Conservation (phyloP, 1,139 yeast species). For the Protomyces arabidopsidicola region DNA sequence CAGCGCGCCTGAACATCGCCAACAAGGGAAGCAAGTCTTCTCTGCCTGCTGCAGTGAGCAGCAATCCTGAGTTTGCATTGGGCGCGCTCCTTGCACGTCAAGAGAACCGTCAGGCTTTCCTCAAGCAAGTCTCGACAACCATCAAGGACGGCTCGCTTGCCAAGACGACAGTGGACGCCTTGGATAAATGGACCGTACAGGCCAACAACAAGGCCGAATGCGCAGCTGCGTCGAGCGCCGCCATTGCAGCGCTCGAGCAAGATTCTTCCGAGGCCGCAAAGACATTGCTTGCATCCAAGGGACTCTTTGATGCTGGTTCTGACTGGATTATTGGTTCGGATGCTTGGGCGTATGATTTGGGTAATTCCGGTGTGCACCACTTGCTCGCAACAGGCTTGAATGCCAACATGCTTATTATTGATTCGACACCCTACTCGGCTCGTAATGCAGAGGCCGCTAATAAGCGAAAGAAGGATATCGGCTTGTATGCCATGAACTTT, state of each 20-base stretch:
- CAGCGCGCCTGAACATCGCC: conserved; percentile 53
- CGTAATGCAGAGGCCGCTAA: conserved; percentile 35
- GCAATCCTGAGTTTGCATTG: conserved; percentile 77
- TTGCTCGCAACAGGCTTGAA: conserved; percentile 71
- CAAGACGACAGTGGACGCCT: conserved; percentile 51
- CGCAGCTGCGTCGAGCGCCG: conserved; percentile 29
- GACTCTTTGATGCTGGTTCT: conserved; percentile 48
- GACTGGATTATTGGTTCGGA: conserved; percentile 92
- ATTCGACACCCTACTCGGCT: conserved; percentile 74
- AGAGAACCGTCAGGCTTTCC: conserved; percentile 50
- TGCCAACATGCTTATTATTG: conserved; percentile 79
- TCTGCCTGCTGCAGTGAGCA: conserved; percentile 26
- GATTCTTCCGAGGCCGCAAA: conserved; percentile 46
- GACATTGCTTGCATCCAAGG: conserved; percentile 47
- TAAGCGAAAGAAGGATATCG: conserved; percentile 81
- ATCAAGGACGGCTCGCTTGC: conserved; percentile 50
- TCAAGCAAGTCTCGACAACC: conserved; percentile 49
- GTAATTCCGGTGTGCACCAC: conserved; percentile 86
- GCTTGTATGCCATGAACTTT: conserved; percentile 90
- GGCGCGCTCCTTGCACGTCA: conserved; percentile 65
- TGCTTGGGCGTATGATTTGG: conserved; percentile 91
- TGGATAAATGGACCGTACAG: conserved; percentile 62
- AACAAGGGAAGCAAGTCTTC: conserved; percentile 43
- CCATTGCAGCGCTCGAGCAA: conserved; percentile 47
- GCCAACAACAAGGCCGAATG: conserved; percentile 32